phyloP scores from a whole-genome alignment of 306 rosid species.

The Calophaca sinica region DNA sequence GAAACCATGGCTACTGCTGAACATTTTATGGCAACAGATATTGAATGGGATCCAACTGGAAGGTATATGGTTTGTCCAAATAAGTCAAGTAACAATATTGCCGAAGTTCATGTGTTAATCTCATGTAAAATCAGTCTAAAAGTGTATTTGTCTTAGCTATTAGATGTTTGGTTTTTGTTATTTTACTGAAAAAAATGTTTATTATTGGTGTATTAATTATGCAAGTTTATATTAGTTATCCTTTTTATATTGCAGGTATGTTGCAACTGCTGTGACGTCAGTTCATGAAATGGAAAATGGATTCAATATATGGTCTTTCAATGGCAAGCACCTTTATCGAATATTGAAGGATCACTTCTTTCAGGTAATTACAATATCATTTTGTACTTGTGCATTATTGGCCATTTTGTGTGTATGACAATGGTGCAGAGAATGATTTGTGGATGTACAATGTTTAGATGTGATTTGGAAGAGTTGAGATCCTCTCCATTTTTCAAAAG shows the following conservation, averaged over 20 bases:
- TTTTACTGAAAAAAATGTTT: background rate
- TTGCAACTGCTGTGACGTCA: constrained; percentile 88
- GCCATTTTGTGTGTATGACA: background rate
- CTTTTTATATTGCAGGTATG: constrained; percentile 64
- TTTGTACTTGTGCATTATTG: background rate
- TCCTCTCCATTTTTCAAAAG: too few species aligned
- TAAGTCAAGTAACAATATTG: background rate
- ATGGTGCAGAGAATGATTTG: background rate
- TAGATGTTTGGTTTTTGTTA: background rate
- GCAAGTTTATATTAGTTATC: background rate
- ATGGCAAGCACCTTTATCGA: constrained; percentile 87
- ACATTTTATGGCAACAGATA: constrained; percentile 84
- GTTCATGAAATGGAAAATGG: constrained; percentile 99
- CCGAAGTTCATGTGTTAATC: background rate
- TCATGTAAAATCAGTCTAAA: background rate
- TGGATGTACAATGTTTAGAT: background rate
- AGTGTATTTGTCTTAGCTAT: background rate
- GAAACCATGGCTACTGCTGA: constrained; percentile 85
- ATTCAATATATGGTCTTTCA: constrained; percentile 89
- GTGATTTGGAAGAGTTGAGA: background rate
- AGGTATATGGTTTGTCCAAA: constrained; percentile 54
- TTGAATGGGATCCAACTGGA: constrained; percentile 97
- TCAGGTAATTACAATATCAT: constrained; percentile 58
- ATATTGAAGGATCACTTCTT: constrained; percentile 82
- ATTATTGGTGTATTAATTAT: background rate